Percentiles rank a stretch among this genome's conserved stretches.
Conservation (phyloP, 805 yeast species). For the Candida nemodendra region DNA sequence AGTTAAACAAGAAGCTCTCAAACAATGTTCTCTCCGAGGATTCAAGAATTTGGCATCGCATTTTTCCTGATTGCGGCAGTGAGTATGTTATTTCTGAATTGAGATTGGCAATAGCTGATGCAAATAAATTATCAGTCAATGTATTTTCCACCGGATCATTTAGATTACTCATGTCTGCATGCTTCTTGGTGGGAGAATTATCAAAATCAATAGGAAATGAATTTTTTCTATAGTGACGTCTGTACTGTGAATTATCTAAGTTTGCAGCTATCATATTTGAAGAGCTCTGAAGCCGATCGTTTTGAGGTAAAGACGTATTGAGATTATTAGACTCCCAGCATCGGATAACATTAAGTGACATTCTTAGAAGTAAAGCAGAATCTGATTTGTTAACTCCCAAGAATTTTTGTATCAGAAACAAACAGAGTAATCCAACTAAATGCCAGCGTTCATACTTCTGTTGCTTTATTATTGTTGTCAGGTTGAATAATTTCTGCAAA, state of each 20-base stretch:
- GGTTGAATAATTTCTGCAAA: slow-evolving; percentile 19
- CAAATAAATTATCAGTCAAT: not conserved
- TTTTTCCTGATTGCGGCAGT: not conserved
- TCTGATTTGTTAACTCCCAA: slow-evolving; percentile 26
- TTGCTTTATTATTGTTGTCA: slow-evolving; percentile 16
- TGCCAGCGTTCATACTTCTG: slow-evolving; percentile 38
- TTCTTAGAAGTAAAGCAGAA: slow-evolving; percentile 32
- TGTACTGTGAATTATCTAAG: not conserved
- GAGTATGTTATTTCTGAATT: not conserved
- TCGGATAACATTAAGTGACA: slow-evolving; percentile 36
- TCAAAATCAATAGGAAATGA: not conserved
- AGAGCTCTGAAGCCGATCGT: slow-evolving; percentile 3
- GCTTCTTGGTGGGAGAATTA: not conserved
- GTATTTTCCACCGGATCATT: not conserved
- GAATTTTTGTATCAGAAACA: slow-evolving; percentile 39
- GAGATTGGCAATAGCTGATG: slow-evolving; percentile 5
- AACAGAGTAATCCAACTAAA: slow-evolving; percentile 37
- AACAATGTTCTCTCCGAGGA: slow-evolving; percentile 34
- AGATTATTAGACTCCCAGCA: too few species aligned
- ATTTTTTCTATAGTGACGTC: not conserved
- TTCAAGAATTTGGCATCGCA: too few species aligned
- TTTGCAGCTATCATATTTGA: not conserved
- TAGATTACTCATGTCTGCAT: not conserved
- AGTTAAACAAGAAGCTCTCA: slow-evolving; percentile 45
- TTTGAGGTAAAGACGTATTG: slow-evolving; percentile 17